Evolutionary conservation across 768 basidiomycete species (phyloP).

Genomic region (Gloeophyllum trabeum): DNA sequence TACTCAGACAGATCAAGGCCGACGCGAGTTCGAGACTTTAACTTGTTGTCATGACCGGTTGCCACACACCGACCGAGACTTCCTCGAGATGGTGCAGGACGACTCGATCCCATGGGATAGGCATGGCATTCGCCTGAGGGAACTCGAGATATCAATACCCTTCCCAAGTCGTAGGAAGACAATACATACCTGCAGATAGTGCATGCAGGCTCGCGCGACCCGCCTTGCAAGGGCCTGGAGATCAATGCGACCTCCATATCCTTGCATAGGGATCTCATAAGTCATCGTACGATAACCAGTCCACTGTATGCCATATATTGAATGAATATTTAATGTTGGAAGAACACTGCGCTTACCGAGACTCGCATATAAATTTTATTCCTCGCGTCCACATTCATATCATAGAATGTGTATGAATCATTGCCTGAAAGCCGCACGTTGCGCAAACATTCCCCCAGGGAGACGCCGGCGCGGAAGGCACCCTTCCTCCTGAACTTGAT

Average conservation of each 20-base stretch:
- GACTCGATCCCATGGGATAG: slow-evolving; percentile 57
- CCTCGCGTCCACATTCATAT: slow-evolving; percentile 51
- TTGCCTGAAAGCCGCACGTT: slow-evolving; percentile 48
- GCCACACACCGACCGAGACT: slow-evolving; percentile 57
- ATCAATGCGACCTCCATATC: slow-evolving; percentile 52
- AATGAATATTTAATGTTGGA: too few relatives aligned
- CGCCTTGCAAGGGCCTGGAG: slow-evolving; percentile 59
- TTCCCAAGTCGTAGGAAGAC: slow-evolving; percentile 1
- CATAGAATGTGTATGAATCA: slow-evolving; percentile 51
- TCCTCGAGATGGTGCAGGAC: slow-evolving; percentile 66
- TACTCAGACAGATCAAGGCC: too few relatives aligned
- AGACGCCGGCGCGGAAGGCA: slow-evolving; percentile 50
- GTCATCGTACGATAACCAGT: neutral
- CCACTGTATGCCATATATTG: slow-evolving; percentile 2
- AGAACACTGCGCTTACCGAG: slow-evolving; percentile 31
- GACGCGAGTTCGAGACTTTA: too few relatives aligned
- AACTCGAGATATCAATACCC: slow-evolving; percentile 4
- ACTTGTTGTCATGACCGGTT: slow-evolving; percentile 46
- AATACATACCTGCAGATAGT: slow-evolving; percentile 52
- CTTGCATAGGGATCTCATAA: slow-evolving; percentile 65
- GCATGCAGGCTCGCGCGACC: slow-evolving; percentile 58
- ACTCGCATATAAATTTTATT: slow-evolving; percentile 52
- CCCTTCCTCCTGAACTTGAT: slow-evolving; percentile 73
- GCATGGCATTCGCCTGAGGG: slow-evolving; percentile 53
- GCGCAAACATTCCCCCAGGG: slow-evolving; percentile 58